Evolutionary conservation across 495 filamentous ascomycete species (phyloP).

Genomic region (Pseudomonodictys pantanalensis): DNA sequence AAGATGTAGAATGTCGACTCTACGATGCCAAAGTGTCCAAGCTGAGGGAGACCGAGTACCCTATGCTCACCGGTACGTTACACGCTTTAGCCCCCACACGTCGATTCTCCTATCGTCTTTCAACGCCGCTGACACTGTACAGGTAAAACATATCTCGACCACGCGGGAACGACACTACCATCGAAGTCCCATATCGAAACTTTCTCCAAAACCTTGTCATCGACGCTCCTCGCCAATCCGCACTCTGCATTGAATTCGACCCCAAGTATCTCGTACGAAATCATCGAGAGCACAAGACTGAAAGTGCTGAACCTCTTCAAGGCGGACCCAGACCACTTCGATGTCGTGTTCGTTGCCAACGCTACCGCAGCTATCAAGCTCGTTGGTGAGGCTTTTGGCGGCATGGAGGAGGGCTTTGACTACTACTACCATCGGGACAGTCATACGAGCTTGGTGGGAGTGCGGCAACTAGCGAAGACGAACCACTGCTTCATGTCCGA

Average conservation of each 20-base stretch:
- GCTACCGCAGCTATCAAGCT: slow-evolving; percentile 68
- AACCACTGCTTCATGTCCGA: slow-evolving; percentile 64
- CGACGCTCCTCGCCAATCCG: slow-evolving; percentile 69
- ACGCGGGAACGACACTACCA: slow-evolving; percentile 72
- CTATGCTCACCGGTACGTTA: slow-evolving; percentile 43
- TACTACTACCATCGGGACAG: slow-evolving; percentile 73
- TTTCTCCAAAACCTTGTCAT: slow-evolving; percentile 56
- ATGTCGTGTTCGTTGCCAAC: slow-evolving; percentile 67
- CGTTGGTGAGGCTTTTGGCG: slow-evolving; percentile 63
- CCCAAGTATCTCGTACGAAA: slow-evolving; percentile 58
- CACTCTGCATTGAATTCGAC: slow-evolving; percentile 65
- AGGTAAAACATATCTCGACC: slow-evolving; percentile 64
- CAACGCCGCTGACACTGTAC: background rate
- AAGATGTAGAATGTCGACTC: no score
- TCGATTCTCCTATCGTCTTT: background rate
- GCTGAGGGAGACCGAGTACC: slow-evolving; percentile 42
- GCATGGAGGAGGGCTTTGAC: slow-evolving; percentile 57
- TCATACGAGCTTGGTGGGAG: slow-evolving; percentile 71
- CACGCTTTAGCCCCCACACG: background rate
- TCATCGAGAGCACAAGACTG: slow-evolving; percentile 58
- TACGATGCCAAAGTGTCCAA: background rate
- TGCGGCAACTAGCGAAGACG: slow-evolving; percentile 58
- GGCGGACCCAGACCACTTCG: slow-evolving; percentile 61
- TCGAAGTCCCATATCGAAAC: slow-evolving; percentile 59
- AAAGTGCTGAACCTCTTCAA: slow-evolving; percentile 61